phyloP scores from a whole-genome alignment of 306 rosid genomes.

The Biancaea sappan region DNA sequence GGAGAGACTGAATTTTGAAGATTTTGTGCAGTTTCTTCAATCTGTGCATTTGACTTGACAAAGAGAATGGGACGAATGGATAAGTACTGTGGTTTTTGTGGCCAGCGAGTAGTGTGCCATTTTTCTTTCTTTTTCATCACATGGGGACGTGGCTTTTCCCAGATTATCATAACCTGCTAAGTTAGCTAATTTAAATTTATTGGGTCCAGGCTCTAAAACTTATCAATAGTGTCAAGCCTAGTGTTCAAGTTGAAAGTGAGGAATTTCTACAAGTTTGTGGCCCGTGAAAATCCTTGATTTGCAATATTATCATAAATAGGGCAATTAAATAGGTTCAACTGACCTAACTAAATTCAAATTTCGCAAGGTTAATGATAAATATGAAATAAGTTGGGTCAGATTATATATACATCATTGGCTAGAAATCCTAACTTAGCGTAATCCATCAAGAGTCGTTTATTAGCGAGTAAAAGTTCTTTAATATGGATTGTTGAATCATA shows the following conservation, averaged over 20 bases:
- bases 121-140: not conserved
- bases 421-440: too few relatives aligned
- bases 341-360: too few relatives aligned
- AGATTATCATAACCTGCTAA: not conserved
- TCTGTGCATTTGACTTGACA: not conserved
- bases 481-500: too few relatives aligned
- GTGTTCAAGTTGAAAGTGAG: not conserved
- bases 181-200: not conserved
- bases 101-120: not conserved
- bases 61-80: not conserved
- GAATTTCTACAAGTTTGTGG: not conserved
- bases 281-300: not conserved
- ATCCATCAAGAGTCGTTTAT: too few relatives aligned
- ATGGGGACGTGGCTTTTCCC: not conserved
- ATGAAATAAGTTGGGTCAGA: too few relatives aligned
- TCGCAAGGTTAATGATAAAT: too few relatives aligned
- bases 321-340: too few relatives aligned
- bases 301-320: not conserved
- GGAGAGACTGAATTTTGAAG: not conserved
- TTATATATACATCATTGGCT: too few relatives aligned
- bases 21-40: not conserved
- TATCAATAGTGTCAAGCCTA: not conserved
- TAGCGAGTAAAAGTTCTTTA: too few relatives aligned
- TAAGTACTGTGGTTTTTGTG: not conserved
- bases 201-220: not conserved